Conservation (phyloP, 176 grass and related monocot species). For the Alopecurus myosuroides region DNA sequence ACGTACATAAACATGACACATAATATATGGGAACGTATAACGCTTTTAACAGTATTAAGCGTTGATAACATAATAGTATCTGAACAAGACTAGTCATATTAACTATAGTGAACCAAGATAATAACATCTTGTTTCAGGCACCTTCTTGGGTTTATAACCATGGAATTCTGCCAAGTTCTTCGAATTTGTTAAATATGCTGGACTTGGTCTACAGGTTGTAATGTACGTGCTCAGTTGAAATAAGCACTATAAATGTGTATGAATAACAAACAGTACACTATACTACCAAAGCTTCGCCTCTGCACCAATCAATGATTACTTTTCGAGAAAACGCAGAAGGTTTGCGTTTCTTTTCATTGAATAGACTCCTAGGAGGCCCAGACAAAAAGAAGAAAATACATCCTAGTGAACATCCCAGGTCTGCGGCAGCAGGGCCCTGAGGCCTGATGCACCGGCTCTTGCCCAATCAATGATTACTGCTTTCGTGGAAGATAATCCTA, state of each 20-base stretch:
- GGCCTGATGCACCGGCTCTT: too few relatives aligned
- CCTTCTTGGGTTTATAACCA: background rate
- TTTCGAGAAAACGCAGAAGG: too few relatives aligned
- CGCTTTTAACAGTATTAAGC: background rate
- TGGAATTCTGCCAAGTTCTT: background rate
- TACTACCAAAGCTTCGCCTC: background rate
- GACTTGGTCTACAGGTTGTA: background rate
- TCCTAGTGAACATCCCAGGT: too few relatives aligned
- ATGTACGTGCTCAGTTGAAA: background rate
- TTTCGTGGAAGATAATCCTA: background rate
- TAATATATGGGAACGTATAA: background rate
- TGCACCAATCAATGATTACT: constrained; percentile 8
- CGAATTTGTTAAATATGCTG: background rate
- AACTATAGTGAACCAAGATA: background rate
- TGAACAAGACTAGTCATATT: background rate
- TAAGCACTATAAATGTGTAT: background rate
- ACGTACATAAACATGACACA: background rate
- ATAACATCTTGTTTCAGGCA: background rate
- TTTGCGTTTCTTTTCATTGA: too few relatives aligned
- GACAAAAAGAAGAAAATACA: too few relatives aligned
- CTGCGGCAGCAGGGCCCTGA: too few relatives aligned
- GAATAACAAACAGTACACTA: constrained; percentile 2
- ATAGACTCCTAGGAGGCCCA: too few relatives aligned
- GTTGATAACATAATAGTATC: background rate
- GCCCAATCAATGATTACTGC: background rate